Percentiles rank a stretch among this genome's conserved stretches.
Conservation (phyloP, 352 stramenopile species). For the Pelagophyceae sp. region DNA sequence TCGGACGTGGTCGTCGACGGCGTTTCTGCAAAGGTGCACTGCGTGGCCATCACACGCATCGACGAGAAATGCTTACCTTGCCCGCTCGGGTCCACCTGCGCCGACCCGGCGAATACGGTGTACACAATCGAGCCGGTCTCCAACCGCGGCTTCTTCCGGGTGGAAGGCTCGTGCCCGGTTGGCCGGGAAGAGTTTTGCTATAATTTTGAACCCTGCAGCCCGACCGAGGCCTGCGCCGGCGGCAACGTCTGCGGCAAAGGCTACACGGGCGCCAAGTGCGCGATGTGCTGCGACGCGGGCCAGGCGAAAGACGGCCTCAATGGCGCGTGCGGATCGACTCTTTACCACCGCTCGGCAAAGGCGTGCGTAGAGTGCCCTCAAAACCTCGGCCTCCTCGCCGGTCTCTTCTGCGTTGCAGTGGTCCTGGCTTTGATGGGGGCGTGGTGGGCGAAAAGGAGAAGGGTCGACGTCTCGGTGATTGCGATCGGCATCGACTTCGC, state of each 20-base stretch:
- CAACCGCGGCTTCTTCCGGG: neutral
- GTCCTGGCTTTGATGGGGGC: constrained; percentile 19
- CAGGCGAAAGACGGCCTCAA: too few species aligned
- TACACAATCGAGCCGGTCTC: neutral
- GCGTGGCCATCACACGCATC: constrained; percentile 6
- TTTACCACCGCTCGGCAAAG: constrained; percentile 35
- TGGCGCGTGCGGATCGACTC: too few species aligned
- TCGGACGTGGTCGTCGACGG: neutral
- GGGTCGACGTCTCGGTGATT: constrained; percentile 46
- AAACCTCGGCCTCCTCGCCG: constrained; percentile 29
- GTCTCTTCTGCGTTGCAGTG: constrained; percentile 24
- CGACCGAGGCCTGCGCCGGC: constrained; percentile 23
- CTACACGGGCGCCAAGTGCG: constrained; percentile 26
- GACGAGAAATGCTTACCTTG: constrained; percentile 26
- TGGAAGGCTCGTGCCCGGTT: neutral
- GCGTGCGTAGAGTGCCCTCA: constrained; percentile 34
- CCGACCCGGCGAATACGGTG: neutral
- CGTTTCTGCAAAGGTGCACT: constrained; percentile 18
- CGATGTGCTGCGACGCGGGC: constrained; percentile 27
- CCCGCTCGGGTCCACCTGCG: constrained; percentile 17
- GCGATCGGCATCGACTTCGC: constrained; percentile 72
- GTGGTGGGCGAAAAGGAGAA: constrained; percentile 31
- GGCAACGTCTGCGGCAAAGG: constrained; percentile 24
- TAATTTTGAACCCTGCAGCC: constrained; percentile 23
- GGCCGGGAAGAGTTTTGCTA: neutral